phyloP scores from a whole-genome alignment of 805 yeast genomes.

The Metschnikowia proteae region DNA sequence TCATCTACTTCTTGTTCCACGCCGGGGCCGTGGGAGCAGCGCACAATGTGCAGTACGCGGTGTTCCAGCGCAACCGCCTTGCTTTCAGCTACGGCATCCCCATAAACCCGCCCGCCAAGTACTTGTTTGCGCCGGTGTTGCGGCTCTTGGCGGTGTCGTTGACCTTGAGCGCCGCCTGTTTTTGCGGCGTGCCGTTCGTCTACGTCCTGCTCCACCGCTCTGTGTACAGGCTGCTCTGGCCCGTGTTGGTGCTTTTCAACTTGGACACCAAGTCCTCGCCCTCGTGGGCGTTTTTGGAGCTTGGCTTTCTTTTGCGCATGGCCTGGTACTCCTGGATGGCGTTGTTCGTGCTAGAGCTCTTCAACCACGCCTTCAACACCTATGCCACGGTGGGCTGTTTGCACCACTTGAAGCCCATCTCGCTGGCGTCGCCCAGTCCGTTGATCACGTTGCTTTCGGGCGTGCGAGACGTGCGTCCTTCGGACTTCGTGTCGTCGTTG shows the following conservation, averaged over 20 bases:
- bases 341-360: slow-evolving; percentile 48
- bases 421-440: slow-evolving; percentile 57
- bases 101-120: slow-evolving; percentile 38
- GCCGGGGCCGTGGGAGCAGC: slow-evolving; percentile 37
- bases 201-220: slow-evolving; percentile 39
- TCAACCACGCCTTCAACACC: slow-evolving; percentile 57
- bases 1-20: slow-evolving; percentile 50
- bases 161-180: slow-evolving; percentile 26
- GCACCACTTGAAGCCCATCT: slow-evolving; percentile 60
- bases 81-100: slow-evolving; percentile 38
- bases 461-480: slow-evolving; percentile 46
- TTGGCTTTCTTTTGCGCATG: slow-evolving; percentile 21
- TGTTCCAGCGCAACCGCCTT: slow-evolving; percentile 54
- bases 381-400: slow-evolving; percentile 71
- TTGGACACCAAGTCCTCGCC: slow-evolving; percentile 42
- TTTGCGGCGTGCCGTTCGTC: slow-evolving; percentile 34
- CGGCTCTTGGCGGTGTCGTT: slow-evolving; percentile 37
- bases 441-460: slow-evolving; percentile 63
- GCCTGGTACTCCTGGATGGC: slow-evolving; percentile 28
- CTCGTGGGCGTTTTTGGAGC: slow-evolving; percentile 25
- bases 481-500: slow-evolving; percentile 19
- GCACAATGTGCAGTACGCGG: slow-evolving; percentile 49
- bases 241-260: slow-evolving; percentile 27
- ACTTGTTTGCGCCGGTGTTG: slow-evolving; percentile 25
- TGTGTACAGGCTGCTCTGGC: slow-evolving; percentile 37